phyloP scores from a whole-genome alignment of 306 rosid species.

The Phaseolus lunatus region DNA sequence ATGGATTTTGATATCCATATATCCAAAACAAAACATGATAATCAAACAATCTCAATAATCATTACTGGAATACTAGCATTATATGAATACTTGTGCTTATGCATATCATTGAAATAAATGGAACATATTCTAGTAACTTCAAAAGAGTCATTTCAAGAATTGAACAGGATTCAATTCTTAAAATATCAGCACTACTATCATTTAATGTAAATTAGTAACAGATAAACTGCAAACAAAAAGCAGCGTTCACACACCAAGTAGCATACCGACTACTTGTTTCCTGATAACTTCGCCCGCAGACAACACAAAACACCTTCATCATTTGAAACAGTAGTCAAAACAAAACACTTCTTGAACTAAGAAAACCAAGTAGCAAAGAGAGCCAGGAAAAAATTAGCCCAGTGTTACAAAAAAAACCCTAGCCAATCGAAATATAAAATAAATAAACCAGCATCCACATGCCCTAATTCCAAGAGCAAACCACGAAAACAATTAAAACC shows the following conservation, averaged over 20 bases:
- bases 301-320: background rate
- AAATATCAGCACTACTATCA: background rate
- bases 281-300: background rate
- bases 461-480: conserved; percentile 10
- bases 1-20: background rate
- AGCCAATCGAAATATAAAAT: background rate
- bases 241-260: background rate
- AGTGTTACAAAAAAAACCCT: background rate
- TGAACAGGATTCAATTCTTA: background rate
- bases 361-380: background rate
- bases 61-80: background rate
- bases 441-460: background rate
- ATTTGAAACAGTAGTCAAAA: background rate
- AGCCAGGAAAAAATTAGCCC: conserved; percentile 10
- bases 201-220: too few relatives aligned
- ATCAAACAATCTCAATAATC: conserved; percentile 20
- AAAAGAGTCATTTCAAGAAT: conserved; percentile 1
- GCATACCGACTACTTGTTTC: background rate
- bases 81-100: background rate
- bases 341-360: conserved; percentile 10
- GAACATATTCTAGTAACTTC: conserved; percentile 9
- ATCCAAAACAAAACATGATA: conserved; percentile 14
- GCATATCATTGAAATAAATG: conserved; percentile 4
- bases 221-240: conserved; percentile 6
- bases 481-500: conserved; percentile 19